A percentile compares a stretch with the other conserved stretches of the same genome.
Evolutionary conservation across 306 rosid species (phyloP).

Genomic region (Dalbergia cultrata): DNA sequence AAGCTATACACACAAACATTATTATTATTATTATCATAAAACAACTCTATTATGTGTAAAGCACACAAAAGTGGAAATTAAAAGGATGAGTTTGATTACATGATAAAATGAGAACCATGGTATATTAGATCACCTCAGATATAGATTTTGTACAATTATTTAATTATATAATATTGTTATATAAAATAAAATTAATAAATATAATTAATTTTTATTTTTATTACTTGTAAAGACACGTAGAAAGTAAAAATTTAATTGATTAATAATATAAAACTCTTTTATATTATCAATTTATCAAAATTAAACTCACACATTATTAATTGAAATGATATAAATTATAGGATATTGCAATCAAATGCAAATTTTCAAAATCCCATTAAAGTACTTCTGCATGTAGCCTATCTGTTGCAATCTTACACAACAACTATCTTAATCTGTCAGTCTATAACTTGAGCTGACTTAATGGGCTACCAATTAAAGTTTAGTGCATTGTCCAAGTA

Average conservation of each 20-base stretch:
- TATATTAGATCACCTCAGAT: conserved; percentile 37
- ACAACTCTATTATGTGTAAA: conserved; percentile 66
- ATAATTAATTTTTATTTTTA: too few relatives aligned
- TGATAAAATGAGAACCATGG: conserved; percentile 55
- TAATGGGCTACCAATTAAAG: neutral
- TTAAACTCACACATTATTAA: neutral
- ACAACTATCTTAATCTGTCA: neutral
- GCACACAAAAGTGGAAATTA: conserved; percentile 57
- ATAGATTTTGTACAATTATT: too few relatives aligned
- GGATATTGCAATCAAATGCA: conserved; percentile 7
- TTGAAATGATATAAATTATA: conserved; percentile 6
- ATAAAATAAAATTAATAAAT: too few relatives aligned
- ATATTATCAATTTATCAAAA: too few relatives aligned
- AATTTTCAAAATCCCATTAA: neutral
- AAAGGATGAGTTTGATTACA: conserved; percentile 61
- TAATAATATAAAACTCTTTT: too few relatives aligned
- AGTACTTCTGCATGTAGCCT: neutral
- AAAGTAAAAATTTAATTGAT: too few relatives aligned
- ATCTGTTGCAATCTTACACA: neutral
- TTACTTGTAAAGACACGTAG: too few relatives aligned
- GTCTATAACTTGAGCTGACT: neutral
- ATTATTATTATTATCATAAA: conserved; percentile 45
- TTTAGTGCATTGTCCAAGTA: conserved; percentile 9
- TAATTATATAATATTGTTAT: too few relatives aligned
- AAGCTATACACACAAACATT: conserved; percentile 59